Conservation (phyloP, 2,329 filamentous ascomycete species). For the Bisporella sp. region DNA sequence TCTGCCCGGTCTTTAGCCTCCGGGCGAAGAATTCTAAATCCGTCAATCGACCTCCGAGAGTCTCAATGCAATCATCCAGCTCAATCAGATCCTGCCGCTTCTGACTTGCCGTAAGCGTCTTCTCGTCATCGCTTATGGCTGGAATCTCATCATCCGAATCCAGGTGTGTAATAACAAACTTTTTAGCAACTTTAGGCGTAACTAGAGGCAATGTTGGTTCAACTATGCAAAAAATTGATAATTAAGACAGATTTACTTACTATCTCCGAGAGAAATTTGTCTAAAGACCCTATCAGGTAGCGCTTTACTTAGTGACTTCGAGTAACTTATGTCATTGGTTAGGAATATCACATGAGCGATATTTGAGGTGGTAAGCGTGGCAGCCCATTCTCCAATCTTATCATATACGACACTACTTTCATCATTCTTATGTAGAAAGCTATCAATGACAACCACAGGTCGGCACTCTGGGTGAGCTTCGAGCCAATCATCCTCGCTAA, state of each 20-base stretch:
- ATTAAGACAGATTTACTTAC: not conserved
- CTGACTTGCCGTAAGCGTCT: conserved; percentile 22
- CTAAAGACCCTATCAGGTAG: conserved; percentile 89
- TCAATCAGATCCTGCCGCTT: conserved; percentile 50
- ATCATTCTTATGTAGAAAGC: conserved; percentile 76
- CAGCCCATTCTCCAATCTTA: conserved; percentile 84
- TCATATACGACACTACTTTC: conserved; percentile 62
- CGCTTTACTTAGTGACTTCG: conserved; percentile 79
- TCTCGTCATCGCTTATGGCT: conserved; percentile 17
- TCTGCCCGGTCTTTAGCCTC: conserved; percentile 80
- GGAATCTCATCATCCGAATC: conserved; percentile 35
- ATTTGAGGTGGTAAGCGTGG: conserved; percentile 76
- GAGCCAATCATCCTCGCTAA: conserved; percentile 80
- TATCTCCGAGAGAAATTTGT: conserved; percentile 78
- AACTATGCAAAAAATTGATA: not conserved
- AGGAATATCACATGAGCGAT: conserved; percentile 92
- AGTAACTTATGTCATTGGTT: conserved; percentile 81
- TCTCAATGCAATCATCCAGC: conserved; percentile 73
- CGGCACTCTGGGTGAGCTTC: conserved; percentile 81
- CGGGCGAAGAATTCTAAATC: conserved; percentile 93
- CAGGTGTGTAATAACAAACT: conserved; percentile 81
- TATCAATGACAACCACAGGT: conserved; percentile 83
- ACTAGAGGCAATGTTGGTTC: conserved; percentile 29
- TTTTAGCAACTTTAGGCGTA: conserved; percentile 77
- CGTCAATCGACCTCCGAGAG: conserved; percentile 84